These are phyloP conservation scores for Quercus glauca DNA, from an alignment of 306 rosid species.

Conservation along the genomic window DNA sequence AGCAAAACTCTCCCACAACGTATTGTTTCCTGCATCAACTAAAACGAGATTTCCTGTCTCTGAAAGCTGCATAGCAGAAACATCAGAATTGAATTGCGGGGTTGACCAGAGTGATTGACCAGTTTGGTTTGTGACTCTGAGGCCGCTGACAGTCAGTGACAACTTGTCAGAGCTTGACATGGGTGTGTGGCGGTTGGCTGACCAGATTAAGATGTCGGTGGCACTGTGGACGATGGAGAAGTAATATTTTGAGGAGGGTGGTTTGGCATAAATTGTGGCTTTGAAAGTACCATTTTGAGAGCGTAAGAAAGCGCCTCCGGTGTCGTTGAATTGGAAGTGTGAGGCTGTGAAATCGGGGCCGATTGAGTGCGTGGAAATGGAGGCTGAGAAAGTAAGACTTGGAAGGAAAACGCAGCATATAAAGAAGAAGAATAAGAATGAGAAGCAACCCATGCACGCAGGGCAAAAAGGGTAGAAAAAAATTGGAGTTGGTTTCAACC, in stretches of 20 bases:
- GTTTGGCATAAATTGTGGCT: conserved; percentile 44
- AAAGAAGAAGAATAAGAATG: no score
- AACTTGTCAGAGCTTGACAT: conserved; percentile 52
- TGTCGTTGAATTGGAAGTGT: not conserved
- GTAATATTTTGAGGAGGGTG: conserved; percentile 35
- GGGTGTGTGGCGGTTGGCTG: conserved; percentile 62
- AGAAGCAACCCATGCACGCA: no score
- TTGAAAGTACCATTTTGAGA: conserved; percentile 60
- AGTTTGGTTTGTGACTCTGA: conserved; percentile 33
- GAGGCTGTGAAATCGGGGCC: not conserved
- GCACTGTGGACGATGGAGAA: conserved; percentile 60
- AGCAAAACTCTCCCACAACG: conserved; percentile 85
- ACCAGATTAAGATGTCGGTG: conserved; percentile 68
- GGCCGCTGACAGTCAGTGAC: conserved; percentile 47
- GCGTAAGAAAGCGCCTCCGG: conserved; percentile 51
- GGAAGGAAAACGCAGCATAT: no score
- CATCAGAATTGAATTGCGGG: conserved; percentile 44
- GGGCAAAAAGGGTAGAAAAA: no score
- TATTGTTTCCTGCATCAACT: conserved; percentile 49
- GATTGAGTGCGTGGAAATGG: not conserved
- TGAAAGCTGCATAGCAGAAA: conserved; percentile 41
- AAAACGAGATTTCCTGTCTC: conserved; percentile 75
- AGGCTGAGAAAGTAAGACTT: no score
- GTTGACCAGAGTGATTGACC: conserved; percentile 67
- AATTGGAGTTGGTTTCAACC: no score